phyloP scores from a whole-genome alignment of 257 asterid species.

The Scutellaria baicalensis region DNA sequence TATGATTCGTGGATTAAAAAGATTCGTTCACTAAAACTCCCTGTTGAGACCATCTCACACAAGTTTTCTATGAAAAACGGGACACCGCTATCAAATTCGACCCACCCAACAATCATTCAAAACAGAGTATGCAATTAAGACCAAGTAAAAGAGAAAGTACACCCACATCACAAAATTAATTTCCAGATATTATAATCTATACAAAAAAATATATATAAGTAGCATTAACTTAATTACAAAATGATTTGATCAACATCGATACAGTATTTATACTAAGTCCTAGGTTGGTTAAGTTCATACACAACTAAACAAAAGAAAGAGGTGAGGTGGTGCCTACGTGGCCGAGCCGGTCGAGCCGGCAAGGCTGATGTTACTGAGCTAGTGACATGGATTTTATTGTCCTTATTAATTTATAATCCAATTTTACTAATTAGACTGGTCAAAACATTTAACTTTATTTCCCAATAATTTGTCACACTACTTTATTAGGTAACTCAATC shows the following conservation, averaged over 20 bases:
- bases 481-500: not conserved
- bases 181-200: not conserved
- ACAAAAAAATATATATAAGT: not conserved
- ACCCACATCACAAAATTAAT: not conserved
- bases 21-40: too few relatives aligned
- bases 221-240: not conserved
- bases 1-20: too few relatives aligned
- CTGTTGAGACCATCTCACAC: too few relatives aligned
- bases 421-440: not conserved
- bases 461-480: not conserved
- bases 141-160: not conserved
- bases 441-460: not conserved
- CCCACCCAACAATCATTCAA: too few relatives aligned
- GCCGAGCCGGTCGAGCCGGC: slow-evolving; percentile 23
- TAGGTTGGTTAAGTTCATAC: not conserved
- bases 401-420: not conserved
- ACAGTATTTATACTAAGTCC: not conserved
- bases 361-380: slow-evolving; percentile 10
- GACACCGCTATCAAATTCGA: too few relatives aligned
- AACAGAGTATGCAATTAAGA: too few relatives aligned
- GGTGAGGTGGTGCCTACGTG: not conserved
- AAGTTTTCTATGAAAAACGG: too few relatives aligned
- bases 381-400: not conserved
- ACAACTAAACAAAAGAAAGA: not conserved
- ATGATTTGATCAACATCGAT: not conserved